These are phyloP conservation scores for Penicillium sp. DNA, from an alignment of 2,329 filamentous ascomycete species.

Conservation along the genomic window DNA sequence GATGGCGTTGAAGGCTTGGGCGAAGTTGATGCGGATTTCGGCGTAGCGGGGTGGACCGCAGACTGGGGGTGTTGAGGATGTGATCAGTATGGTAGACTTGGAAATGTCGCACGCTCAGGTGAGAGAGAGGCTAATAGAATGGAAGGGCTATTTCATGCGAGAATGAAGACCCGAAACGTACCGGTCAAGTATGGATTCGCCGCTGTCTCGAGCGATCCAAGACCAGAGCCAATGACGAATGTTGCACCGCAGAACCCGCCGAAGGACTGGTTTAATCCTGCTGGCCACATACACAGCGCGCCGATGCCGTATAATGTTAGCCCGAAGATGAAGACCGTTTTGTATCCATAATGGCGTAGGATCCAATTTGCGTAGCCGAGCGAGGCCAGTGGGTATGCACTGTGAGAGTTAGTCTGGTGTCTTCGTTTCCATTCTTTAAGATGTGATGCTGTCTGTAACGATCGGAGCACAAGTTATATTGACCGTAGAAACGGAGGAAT, in stretches of 20 bases:
- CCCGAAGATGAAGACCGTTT: conserved; percentile 76
- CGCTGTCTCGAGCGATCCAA: conserved; percentile 74
- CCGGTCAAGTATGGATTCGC: conserved; percentile 74
- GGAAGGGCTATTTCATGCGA: conserved; percentile 12
- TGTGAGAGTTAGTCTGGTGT: conserved; percentile 17
- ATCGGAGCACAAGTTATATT: background rate
- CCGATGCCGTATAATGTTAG: conserved; percentile 69
- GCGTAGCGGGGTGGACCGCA: conserved; percentile 75
- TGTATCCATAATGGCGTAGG: conserved; percentile 74
- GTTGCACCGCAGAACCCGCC: conserved; percentile 70
- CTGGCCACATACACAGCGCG: conserved; percentile 84
- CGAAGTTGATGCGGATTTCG: conserved; percentile 75
- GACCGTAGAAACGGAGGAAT: background rate
- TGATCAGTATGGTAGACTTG: too few species aligned
- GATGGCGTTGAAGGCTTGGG: conserved; percentile 76
- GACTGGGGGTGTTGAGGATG: conserved; percentile 38
- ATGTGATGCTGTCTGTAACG: background rate
- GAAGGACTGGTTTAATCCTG: conserved; percentile 71
- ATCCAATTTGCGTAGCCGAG: conserved; percentile 60
- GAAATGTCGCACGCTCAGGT: too few species aligned
- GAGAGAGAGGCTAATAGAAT: background rate
- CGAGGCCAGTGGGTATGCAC: conserved; percentile 57
- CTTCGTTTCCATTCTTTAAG: too few species aligned
- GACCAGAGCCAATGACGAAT: conserved; percentile 73
- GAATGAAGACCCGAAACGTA: conserved; percentile 15